Percentiles rank a stretch among this genome's conserved stretches.
These are phyloP conservation scores for Leucosporidium scottii DNA, from an alignment of 768 basidiomycete genomes.

Conservation along the genomic window DNA sequence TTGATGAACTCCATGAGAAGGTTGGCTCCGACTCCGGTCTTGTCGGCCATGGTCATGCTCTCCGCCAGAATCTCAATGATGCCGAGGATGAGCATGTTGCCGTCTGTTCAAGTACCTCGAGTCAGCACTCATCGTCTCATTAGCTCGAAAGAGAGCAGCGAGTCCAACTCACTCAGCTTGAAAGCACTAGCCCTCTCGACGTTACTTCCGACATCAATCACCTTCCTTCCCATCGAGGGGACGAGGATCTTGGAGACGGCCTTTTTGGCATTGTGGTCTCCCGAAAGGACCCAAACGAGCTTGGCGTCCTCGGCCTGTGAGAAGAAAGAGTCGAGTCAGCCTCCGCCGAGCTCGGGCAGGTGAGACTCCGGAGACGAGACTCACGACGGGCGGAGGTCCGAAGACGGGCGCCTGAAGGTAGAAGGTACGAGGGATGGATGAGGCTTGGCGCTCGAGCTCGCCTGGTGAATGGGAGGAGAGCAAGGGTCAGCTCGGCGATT, in stretches of 20 bases:
- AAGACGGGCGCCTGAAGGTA: conserved; percentile 75
- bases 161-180: conserved; percentile 55
- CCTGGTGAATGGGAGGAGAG: conserved; percentile 41
- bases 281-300: conserved; percentile 68
- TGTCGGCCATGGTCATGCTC: conserved; percentile 74
- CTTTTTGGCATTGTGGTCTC: conserved; percentile 74
- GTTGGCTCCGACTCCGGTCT: conserved; percentile 66
- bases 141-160: neutral
- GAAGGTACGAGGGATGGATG: conserved; percentile 53
- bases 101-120: conserved; percentile 36
- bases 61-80: conserved; percentile 70
- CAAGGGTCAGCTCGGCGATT: no score
- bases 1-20: conserved; percentile 53
- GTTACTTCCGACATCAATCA: conserved; percentile 70
- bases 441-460: conserved; percentile 63
- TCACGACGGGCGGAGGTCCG: conserved; percentile 50
- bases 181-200: conserved; percentile 73
- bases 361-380: no score
- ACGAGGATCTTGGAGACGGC: conserved; percentile 68
- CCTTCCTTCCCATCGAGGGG: conserved; percentile 66
- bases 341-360: no score
- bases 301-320: conserved; percentile 49
- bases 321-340: neutral
- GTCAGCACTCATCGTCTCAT: neutral
- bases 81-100: conserved; percentile 60